Percentiles rank a stretch among this genome's conserved stretches.
These are phyloP conservation scores for Termitomyces sp. DNA, from an alignment of 768 basidiomycete species.

Conservation along the genomic window DNA sequence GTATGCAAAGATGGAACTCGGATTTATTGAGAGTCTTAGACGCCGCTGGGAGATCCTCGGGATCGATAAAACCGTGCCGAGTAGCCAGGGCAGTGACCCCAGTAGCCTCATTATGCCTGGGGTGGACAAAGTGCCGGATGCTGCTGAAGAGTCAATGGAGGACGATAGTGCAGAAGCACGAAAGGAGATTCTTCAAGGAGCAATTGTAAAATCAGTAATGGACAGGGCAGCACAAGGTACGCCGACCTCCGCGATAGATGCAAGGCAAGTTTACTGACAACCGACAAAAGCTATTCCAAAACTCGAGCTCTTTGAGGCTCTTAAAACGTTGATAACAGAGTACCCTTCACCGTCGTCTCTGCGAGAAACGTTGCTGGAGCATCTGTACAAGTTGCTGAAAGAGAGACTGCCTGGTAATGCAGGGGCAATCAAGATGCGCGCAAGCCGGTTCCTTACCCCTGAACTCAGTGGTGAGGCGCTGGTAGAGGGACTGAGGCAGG, in stretches of 20 bases:
- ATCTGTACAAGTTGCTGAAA: slow-evolving; percentile 31
- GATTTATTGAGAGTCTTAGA: slow-evolving; percentile 75
- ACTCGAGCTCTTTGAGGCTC: slow-evolving; percentile 33
- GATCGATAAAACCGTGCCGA: slow-evolving; percentile 33
- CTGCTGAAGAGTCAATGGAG: slow-evolving; percentile 29
- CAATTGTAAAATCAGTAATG: slow-evolving; percentile 75
- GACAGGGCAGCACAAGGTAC: slow-evolving; percentile 68
- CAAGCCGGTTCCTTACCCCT: slow-evolving; percentile 24
- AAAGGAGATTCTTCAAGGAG: slow-evolving; percentile 67
- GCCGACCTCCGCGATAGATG: slow-evolving; percentile 1
- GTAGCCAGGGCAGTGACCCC: slow-evolving; percentile 17
- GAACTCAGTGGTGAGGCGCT: slow-evolving; percentile 26
- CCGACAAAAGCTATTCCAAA: slow-evolving; percentile 30
- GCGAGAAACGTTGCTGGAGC: slow-evolving; percentile 30
- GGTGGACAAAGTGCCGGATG: slow-evolving; percentile 15
- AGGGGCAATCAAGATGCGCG: slow-evolving; percentile 29
- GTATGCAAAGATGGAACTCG: slow-evolving; percentile 87
- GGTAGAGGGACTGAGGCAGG: slow-evolving; percentile 30
- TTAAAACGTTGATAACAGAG: slow-evolving; percentile 30
- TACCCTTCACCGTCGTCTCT: slow-evolving; percentile 30
- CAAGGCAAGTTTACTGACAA: slow-evolving; percentile 1
- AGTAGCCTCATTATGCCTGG: slow-evolving; percentile 18
- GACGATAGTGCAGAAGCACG: slow-evolving; percentile 52
- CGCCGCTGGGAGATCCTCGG: slow-evolving; percentile 80
- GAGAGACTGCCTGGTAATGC: slow-evolving; percentile 26